These are phyloP conservation scores for Strigomonas culicis DNA, from an alignment of 208 protist genomes.

Conservation along the genomic window DNA sequence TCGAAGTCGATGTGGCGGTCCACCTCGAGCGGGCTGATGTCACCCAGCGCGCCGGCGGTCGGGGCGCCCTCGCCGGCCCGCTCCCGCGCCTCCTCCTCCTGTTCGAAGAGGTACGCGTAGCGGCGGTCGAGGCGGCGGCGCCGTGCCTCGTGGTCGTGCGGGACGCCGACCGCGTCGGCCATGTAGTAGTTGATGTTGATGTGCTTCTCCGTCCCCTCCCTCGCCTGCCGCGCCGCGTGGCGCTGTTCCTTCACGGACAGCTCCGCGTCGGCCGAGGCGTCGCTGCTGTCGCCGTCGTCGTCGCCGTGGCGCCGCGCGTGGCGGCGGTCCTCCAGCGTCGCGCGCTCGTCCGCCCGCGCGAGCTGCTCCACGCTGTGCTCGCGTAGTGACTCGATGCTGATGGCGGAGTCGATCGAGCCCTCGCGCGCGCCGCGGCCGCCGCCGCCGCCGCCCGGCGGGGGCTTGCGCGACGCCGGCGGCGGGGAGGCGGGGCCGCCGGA, in stretches of 20 bases:
- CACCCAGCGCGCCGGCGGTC: slow-evolving; percentile 37
- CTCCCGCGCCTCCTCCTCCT: slow-evolving; percentile 22
- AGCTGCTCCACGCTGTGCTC: slow-evolving; percentile 20
- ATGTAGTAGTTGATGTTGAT: slow-evolving; percentile 77
- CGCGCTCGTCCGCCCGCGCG: slow-evolving; percentile 8
- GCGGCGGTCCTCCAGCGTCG: background rate
- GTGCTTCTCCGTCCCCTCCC: slow-evolving; percentile 45
- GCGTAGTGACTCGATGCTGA: slow-evolving; percentile 47
- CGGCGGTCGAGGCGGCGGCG: slow-evolving; percentile 28
- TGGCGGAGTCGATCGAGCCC: slow-evolving; percentile 21
- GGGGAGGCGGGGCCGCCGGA: too few relatives aligned
- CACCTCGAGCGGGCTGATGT: slow-evolving; percentile 62
- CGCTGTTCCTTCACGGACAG: slow-evolving; percentile 28
- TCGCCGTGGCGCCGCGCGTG: background rate
- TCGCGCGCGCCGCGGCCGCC: background rate
- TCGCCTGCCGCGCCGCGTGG: slow-evolving; percentile 35
- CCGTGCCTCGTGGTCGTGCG: slow-evolving; percentile 13
- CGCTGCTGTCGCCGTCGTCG: slow-evolving; percentile 13
- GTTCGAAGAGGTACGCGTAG: slow-evolving; percentile 25
- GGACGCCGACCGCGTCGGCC: slow-evolving; percentile 27
- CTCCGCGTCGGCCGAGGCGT: slow-evolving; percentile 10
- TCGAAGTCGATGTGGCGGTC: slow-evolving; percentile 64
- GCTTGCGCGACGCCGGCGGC: too few relatives aligned
- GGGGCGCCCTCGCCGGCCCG: background rate
- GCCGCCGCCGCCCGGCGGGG: too few relatives aligned